Base-by-base conservation (phyloP, 2,329 filamentous ascomycete genomes). In the Didymella segeticola region DNA sequence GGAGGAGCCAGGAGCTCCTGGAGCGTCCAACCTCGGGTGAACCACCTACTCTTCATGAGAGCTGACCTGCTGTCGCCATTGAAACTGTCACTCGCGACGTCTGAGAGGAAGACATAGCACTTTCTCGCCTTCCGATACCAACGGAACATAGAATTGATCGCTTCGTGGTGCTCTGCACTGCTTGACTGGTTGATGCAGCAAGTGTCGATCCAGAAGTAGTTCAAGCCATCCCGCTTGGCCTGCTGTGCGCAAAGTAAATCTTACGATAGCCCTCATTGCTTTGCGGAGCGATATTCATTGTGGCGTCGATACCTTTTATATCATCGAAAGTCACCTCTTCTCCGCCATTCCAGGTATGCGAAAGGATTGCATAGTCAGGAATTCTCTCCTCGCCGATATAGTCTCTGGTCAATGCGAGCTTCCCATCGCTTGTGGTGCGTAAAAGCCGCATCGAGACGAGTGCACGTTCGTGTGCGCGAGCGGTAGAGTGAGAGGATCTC, bases 261-360 rank as follows among this genome's bases (percentile, higher is more conserved):
- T 42, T 42, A 5, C 19, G 8, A n/a, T 42, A 29, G 5, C 38
- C 23, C 15, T 26, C 17, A 14, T 12, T 38, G 34, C 11, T 19
- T 22, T 23, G 11, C 19, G 34, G 3, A 23, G 10, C 34, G 5
- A 22, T 23, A 12, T 38, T 14, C 11, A 4, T 5, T 5, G n/a
- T 23, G 19, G 3, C 11, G 17, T 17, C 17, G 23, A n/a, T 12
- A 15, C 19, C 19, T 9, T 27, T 27, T 12, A 27, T 72, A 73
- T 79, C 20, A 60, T 76, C 2, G 66, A 67, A 10, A 58, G 71
- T 1, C 48, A 83, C 19, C 61, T 75, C 6, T 20, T 56, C 17
- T 17, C 30, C 43, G 4, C 19, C 38, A n/a, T n/a, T n/a, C 47
- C 47, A 51, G 17, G 47, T 51, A n/a, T 51, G 47, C 17, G 48